Evolutionary conservation across 2,329 filamentous ascomycete species (phyloP).

Genomic region (Colletotrichum eremochloae): DNA sequence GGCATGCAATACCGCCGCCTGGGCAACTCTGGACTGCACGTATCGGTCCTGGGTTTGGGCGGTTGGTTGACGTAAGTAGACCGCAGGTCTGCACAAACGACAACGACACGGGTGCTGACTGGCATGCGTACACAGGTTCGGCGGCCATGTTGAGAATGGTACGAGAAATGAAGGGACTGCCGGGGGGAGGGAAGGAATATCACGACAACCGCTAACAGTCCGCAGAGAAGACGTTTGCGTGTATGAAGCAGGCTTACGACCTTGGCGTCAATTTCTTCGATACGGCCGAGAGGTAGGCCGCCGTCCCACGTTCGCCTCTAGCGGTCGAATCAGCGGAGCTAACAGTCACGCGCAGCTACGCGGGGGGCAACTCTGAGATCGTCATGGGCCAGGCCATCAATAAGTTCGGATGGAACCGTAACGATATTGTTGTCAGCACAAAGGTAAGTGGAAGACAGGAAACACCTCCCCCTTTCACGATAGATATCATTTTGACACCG

Average conservation of each 20-base stretch:
- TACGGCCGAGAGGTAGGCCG: constrained; percentile 62
- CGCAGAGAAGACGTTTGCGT: constrained; percentile 69
- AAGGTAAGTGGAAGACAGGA: constrained; percentile 52
- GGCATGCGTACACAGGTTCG: constrained; percentile 43
- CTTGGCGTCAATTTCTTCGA: constrained; percentile 75
- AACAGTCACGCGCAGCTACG: constrained; percentile 57
- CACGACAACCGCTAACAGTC: constrained; percentile 16
- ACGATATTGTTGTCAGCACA: constrained; percentile 71
- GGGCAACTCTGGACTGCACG: constrained; percentile 71
- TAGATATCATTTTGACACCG: neutral
- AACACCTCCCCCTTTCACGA: neutral
- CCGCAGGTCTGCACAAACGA: neutral
- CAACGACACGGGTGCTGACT: constrained; percentile 32
- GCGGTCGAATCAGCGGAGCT: constrained; percentile 35
- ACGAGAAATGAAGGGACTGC: neutral
- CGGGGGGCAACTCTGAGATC: constrained; percentile 72
- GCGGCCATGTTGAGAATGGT: constrained; percentile 51
- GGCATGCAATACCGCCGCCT: constrained; percentile 60
- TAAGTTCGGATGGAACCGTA: constrained; percentile 71
- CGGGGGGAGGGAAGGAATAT: neutral
- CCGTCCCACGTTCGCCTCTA: constrained; percentile 47
- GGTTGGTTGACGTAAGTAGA: constrained; percentile 68
- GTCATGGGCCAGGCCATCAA: constrained; percentile 74
- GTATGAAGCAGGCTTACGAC: constrained; percentile 73
- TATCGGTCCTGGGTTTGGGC: constrained; percentile 75